A percentile compares a stretch with the other conserved stretches of the same genome.
Conservation (phyloP, 192 early-diverging fungal species). For the Linnemannia schmuckeri region DNA sequence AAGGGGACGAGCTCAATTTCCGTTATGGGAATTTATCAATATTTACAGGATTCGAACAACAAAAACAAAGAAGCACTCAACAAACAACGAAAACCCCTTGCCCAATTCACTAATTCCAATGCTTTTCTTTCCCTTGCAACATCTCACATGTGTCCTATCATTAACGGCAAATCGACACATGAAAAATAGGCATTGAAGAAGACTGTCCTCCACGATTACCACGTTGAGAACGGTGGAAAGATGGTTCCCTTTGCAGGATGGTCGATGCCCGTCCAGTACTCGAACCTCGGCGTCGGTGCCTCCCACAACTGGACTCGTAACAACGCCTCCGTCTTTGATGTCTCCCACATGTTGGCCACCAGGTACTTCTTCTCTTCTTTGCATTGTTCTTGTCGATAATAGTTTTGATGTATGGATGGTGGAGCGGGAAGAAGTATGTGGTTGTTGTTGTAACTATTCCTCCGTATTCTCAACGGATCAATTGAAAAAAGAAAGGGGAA, state of each 20-base stretch:
- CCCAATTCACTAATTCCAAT: too few species aligned
- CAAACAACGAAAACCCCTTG: too few species aligned
- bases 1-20: too few species aligned
- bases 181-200: conserved; percentile 65
- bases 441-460: not conserved
- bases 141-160: not conserved
- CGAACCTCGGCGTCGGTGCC: conserved; percentile 84
- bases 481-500: not conserved
- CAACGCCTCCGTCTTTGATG: conserved; percentile 96
- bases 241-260: conserved; percentile 99
- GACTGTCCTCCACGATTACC: conserved; percentile 93
- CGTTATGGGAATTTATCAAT: too few species aligned
- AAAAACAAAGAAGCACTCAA: too few species aligned
- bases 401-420: not conserved
- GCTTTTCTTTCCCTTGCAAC: not conserved
- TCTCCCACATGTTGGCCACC: conserved; percentile 98
- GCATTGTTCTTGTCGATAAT: not conserved
- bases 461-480: not conserved
- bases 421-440: not conserved
- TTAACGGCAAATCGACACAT: too few species aligned
- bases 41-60: too few species aligned
- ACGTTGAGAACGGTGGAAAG: conserved; percentile 92
- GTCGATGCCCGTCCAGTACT: conserved; percentile 96
- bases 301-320: conserved; percentile 92
- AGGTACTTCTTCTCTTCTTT: conserved; percentile 59